Conservation (phyloP, 2,329 filamentous ascomycete species). For the Trichothecium roseum region DNA sequence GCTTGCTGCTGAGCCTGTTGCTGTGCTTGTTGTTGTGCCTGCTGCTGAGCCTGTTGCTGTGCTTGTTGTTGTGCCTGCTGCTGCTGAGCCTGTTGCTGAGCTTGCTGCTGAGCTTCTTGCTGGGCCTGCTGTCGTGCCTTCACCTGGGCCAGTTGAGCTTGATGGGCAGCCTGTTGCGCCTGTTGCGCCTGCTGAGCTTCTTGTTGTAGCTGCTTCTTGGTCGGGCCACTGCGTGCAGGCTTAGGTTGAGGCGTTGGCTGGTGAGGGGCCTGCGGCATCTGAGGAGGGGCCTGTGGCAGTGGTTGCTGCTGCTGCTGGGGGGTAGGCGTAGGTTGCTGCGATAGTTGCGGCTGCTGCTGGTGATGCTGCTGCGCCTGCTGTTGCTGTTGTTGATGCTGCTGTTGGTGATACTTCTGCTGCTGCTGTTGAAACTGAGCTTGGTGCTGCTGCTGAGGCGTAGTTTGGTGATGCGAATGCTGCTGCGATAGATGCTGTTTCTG, state of each 20-base stretch:
- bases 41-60: constrained; percentile 1
- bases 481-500: constrained; percentile 11
- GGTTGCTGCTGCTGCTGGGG: constrained; percentile 13
- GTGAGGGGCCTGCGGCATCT: constrained; percentile 3
- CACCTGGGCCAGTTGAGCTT: too few species aligned
- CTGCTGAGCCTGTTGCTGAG: constrained; percentile 6
- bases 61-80: constrained; percentile 9
- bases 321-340: constrained; percentile 12
- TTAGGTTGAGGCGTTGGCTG: constrained; percentile 7
- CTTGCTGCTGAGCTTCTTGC: constrained; percentile 17
- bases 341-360: constrained; percentile 18
- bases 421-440: constrained; percentile 14
- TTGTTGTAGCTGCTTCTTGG: constrained; percentile 8
- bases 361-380: constrained; percentile 14
- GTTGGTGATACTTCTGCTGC: constrained; percentile 6
- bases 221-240: constrained; percentile 5
- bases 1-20: constrained; percentile 26
- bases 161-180: too few species aligned
- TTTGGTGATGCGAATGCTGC: constrained; percentile 17
- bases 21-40: constrained; percentile 10
- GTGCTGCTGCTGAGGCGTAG: constrained; percentile 18
- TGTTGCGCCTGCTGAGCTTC: constrained; percentile 24
- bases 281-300: constrained; percentile 8
- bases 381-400: constrained; percentile 13
- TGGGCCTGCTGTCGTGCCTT: constrained; percentile 25